Conservation (phyloP, 176 grass and related monocot genomes). For the bread wheat (Triticum aestivum) region DNA sequence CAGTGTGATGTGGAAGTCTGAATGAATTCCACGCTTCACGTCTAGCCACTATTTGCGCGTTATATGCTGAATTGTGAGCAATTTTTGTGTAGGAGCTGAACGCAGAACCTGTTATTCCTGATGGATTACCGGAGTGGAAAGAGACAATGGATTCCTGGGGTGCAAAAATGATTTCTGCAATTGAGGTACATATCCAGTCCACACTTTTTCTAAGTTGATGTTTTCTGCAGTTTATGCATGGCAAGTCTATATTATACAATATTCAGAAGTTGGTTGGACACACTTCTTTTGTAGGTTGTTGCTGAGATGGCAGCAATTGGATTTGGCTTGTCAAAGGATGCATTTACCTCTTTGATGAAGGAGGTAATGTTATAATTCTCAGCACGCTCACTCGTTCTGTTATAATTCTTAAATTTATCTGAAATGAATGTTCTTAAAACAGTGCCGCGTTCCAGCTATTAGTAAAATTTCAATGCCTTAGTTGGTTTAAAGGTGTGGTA, state of each 20-base stretch:
- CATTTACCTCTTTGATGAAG: slow-evolving; percentile 98
- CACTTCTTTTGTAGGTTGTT: slow-evolving; percentile 57
- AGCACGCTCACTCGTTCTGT: neutral
- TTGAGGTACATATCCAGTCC: slow-evolving; percentile 48
- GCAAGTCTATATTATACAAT: neutral
- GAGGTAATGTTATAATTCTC: slow-evolving; percentile 46
- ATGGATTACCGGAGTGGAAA: slow-evolving; percentile 93
- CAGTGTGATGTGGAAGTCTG: neutral
- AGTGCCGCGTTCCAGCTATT: neutral
- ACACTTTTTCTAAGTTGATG: neutral
- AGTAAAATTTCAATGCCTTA: neutral
- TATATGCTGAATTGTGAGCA: neutral
- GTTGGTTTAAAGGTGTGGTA: neutral
- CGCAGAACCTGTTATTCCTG: slow-evolving; percentile 92
- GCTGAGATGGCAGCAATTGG: slow-evolving; percentile 96
- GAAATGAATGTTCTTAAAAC: neutral
- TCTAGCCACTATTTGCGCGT: neutral
- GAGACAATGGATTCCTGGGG: slow-evolving; percentile 96
- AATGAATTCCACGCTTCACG: neutral
- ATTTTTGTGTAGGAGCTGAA: slow-evolving; percentile 72
- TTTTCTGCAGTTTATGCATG: neutral
- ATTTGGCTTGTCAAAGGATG: slow-evolving; percentile 78
- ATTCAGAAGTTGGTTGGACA: neutral
- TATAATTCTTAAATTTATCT: neutral
- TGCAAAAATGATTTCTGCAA: slow-evolving; percentile 92